phyloP scores from a whole-genome alignment of 1,284 basidiomycete genomes.

The Rhodofomes roseus region DNA sequence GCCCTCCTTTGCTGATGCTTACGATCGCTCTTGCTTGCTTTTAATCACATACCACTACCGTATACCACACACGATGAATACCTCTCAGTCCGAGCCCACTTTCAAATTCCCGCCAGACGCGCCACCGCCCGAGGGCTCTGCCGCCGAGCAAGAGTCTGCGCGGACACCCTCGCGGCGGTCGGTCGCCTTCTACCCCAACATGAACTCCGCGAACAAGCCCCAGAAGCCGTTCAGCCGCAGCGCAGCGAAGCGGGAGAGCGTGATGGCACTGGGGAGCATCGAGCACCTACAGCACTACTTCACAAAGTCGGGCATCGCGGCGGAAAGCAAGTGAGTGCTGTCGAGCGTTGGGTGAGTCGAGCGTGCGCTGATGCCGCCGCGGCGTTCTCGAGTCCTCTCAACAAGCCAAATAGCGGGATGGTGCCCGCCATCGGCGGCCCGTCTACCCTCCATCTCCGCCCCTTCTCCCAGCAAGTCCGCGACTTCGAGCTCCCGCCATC shows the following conservation, averaged over 20 bases:
- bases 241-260: slow-evolving; percentile 82
- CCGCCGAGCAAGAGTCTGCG: slow-evolving; percentile 29
- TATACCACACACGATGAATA: slow-evolving; percentile 10
- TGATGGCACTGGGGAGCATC: slow-evolving; percentile 83
- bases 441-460: slow-evolving; percentile 36
- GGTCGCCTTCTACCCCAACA: slow-evolving; percentile 73
- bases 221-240: slow-evolving; percentile 81
- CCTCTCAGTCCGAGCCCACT: slow-evolving; percentile 5
- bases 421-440: slow-evolving; percentile 71
- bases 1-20: background rate
- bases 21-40: background rate
- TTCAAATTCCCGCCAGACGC: slow-evolving; percentile 3
- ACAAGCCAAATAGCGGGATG: slow-evolving; percentile 55
- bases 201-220: slow-evolving; percentile 65
- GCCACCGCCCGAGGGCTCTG: background rate
- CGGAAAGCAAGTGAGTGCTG: slow-evolving; percentile 63
- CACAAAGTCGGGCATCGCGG: slow-evolving; percentile 75
- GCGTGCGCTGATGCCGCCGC: slow-evolving; percentile 10
- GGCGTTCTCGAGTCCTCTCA: slow-evolving; percentile 39
- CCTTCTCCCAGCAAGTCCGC: slow-evolving; percentile 32
- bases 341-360: background rate
- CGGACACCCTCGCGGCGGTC: slow-evolving; percentile 39
- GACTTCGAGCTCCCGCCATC: slow-evolving; percentile 69
- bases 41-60: background rate
- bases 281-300: slow-evolving; percentile 88